These are phyloP conservation scores for Paramyrothecium sp. DNA, from an alignment of 2,329 filamentous ascomycete species.

Conservation along the genomic window DNA sequence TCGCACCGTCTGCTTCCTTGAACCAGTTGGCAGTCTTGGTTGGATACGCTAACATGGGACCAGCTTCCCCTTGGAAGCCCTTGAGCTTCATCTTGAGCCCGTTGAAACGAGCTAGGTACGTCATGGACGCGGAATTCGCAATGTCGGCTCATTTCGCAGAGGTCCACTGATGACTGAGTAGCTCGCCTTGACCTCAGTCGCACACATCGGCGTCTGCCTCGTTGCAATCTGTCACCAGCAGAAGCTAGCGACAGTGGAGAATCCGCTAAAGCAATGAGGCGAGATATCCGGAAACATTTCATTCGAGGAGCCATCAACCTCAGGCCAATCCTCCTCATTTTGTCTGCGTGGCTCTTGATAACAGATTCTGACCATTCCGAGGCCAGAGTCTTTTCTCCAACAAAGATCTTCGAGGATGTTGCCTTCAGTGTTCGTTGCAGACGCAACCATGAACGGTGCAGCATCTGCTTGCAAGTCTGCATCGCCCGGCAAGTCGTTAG, in stretches of 20 bases:
- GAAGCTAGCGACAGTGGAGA: conserved; percentile 38
- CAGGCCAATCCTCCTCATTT: conserved; percentile 4
- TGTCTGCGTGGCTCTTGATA: not conserved
- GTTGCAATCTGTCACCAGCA: conserved; percentile 17
- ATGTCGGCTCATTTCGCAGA: not conserved
- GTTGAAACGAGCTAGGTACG: conserved; percentile 6
- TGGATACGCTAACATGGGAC: not conserved
- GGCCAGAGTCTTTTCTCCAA: conserved; percentile 27
- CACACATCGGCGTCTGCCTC: conserved; percentile 14
- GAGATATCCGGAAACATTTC: conserved; percentile 40
- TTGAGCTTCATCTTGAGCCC: conserved; percentile 16
- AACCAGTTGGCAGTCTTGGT: not conserved
- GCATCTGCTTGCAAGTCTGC: conserved; percentile 37
- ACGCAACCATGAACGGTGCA: conserved; percentile 32
- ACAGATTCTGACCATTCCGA: conserved; percentile 9
- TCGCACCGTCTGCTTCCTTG: conserved; percentile 11
- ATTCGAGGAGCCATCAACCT: conserved; percentile 21
- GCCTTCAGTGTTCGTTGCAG: conserved; percentile 3
- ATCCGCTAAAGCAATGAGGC: conserved; percentile 38
- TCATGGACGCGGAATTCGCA: not conserved
- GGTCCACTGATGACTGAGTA: conserved; percentile 43
- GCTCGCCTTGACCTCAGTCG: conserved; percentile 21
- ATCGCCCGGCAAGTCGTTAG: conserved; percentile 18
- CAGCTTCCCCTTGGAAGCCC: no score
- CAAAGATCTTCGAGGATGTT: conserved; percentile 34